phyloP scores from a whole-genome alignment of 352 stramenopile genomes.

The Phytophthora pistaciae region DNA sequence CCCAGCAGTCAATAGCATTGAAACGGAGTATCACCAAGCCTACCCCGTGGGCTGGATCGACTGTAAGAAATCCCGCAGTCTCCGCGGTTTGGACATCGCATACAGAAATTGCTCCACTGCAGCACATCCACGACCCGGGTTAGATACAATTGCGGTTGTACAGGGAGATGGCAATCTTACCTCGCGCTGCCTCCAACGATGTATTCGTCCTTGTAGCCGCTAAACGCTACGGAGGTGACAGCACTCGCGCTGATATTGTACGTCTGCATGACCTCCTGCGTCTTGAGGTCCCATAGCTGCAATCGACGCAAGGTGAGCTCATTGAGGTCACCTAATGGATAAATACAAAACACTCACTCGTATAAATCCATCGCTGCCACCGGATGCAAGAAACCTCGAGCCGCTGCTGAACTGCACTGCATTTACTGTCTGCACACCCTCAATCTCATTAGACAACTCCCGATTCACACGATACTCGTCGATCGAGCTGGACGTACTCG shows the following conservation, averaged over 20 bases:
- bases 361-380: conserved; percentile 63
- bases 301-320: neutral
- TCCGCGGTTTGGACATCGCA: conserved; percentile 73
- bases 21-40: neutral
- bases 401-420: conserved; percentile 76
- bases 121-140: neutral
- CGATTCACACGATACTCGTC: neutral
- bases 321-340: neutral
- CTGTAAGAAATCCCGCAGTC: conserved; percentile 54
- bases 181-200: conserved; percentile 75
- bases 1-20: neutral
- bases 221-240: conserved; percentile 73
- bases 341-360: conserved; percentile 29
- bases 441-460: neutral
- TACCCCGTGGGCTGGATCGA: conserved; percentile 54
- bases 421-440: conserved; percentile 56
- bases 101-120: conserved; percentile 69
- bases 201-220: conserved; percentile 78
- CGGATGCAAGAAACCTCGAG: conserved; percentile 73
- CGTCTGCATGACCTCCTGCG: conserved; percentile 71
- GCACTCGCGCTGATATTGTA: conserved; percentile 71
- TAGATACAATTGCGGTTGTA: neutral
- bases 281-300: conserved; percentile 81
- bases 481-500: conserved; percentile 31
- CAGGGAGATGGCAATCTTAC: conserved; percentile 23